Conservation (phyloP, 192 early-diverging fungal genomes). For the Backusella sp. region DNA sequence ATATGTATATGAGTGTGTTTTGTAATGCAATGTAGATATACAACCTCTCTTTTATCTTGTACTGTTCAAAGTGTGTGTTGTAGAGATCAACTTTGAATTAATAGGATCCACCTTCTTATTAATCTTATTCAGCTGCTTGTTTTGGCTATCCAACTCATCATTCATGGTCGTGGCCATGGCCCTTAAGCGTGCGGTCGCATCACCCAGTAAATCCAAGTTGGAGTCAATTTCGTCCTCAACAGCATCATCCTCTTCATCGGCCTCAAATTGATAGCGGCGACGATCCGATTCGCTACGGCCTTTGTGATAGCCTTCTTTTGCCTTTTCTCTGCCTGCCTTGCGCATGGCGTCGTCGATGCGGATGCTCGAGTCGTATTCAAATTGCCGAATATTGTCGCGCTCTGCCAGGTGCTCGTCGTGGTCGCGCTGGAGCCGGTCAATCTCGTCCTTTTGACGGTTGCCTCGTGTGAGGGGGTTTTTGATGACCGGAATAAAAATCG, state of each 20-base stretch:
- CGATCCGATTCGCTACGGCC: conserved; percentile 47
- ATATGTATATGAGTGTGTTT: background rate
- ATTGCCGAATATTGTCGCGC: conserved; percentile 49
- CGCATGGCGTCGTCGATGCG: conserved; percentile 50
- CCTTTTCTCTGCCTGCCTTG: conserved; percentile 22
- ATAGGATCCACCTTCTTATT: conserved; percentile 50
- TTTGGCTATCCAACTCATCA: conserved; percentile 61
- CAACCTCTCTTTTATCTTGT: conserved; percentile 17
- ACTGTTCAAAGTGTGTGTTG: conserved; percentile 24
- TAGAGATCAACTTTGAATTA: conserved; percentile 24
- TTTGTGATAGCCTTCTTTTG: conserved; percentile 45
- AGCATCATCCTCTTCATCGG: conserved; percentile 64
- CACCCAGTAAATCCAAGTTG: conserved; percentile 60
- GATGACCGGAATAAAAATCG: conserved; percentile 68
- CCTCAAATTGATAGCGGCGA: conserved; percentile 63
- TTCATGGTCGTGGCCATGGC: conserved; percentile 56
- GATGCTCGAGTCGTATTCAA: conserved; percentile 53
- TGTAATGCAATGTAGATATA: background rate
- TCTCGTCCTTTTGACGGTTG: conserved; percentile 54
- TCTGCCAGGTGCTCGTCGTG: conserved; percentile 47
- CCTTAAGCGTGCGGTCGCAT: conserved; percentile 52
- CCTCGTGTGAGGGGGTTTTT: conserved; percentile 66
- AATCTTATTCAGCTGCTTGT: conserved; percentile 53
- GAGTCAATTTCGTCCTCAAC: conserved; percentile 66
- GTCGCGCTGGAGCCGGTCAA: conserved; percentile 48